phyloP scores from a whole-genome alignment of 164 flowering plant genomes.

The Macadamia tetraphylla region DNA sequence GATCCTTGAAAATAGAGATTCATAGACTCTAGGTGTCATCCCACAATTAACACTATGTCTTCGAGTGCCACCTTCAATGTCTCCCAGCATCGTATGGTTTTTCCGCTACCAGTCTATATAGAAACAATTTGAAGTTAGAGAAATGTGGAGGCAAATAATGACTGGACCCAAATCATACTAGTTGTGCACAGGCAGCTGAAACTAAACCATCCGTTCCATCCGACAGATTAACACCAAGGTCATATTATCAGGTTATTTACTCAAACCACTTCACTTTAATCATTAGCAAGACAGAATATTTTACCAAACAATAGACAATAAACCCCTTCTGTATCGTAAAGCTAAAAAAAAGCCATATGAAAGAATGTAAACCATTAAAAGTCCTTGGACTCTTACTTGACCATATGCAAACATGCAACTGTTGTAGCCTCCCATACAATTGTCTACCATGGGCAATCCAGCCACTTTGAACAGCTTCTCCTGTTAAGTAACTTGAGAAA shows the following conservation, averaged over 20 bases:
- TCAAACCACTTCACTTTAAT: not conserved
- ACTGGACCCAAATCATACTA: not conserved
- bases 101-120: conserved; percentile 95
- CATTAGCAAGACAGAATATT: too few species aligned
- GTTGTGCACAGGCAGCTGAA: not conserved
- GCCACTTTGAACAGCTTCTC: conserved; percentile 91
- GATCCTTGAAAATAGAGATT: conserved; percentile 76
- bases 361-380: not conserved
- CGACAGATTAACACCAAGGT: not conserved
- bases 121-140: not conserved
- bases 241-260: not conserved
- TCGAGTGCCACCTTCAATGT: conserved; percentile 86
- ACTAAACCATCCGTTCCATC: not conserved
- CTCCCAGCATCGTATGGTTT: conserved; percentile 99
- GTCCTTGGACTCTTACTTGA: conserved; percentile 48
- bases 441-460: conserved; percentile 97
- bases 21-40: conserved; percentile 97
- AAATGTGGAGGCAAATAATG: not conserved
- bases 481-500: conserved; percentile 31
- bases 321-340: not conserved
- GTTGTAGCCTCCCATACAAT: conserved; percentile 90
- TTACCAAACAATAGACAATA: not conserved
- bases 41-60: conserved; percentile 93
- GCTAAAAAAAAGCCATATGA: not conserved
- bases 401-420: conserved; percentile 99